Evolutionary conservation across 352 stramenopile species (phyloP), one percentile per base, ranked within the genome.

Genomic region (Globisporangium abappressorium): DNA sequence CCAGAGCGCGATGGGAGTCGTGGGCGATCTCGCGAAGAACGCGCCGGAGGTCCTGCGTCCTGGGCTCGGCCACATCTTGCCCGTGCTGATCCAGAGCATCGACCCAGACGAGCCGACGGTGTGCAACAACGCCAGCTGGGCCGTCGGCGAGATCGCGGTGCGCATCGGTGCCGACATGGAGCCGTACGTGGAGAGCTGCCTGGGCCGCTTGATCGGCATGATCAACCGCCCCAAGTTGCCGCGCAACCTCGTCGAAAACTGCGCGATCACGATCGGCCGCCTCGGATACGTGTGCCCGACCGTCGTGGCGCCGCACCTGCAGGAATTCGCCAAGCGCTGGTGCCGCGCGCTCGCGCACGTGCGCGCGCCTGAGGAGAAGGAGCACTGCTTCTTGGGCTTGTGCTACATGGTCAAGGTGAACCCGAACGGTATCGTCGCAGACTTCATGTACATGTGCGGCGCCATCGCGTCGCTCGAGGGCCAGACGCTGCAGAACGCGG

Each of bases 71-170:
- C 81, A 93, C 43, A 80, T 95, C 47, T 59, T 96, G 43, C 89
- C 89, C 8, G 87, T 94, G 49, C 76, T 97, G 15, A 93, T 97
- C 61, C 75, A 93, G 57, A 97, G 93, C 72, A 93, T 97, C 36
- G 82, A 97, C 61, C 84, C 89, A 0, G 87, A 96, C 62, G 79
- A 91, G 65, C 86, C 90, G 46, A 95, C 86, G 7, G 91, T 97
- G 60, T 97, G 91, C 85, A 97, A 97, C 79, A 97, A 97, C 71
- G 91, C 91, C 51, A 97, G 89, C 66, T 97, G 91, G 91, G 93
- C 91, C 34, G 84, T 97, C 14, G 91, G 91, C 12, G 91, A 97
- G 73, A 95, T 97, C 65, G 88, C 91, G 8, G 78, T 96, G 38
- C 87, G 91, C 57, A 89, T 94, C 24, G 87, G 86, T 24, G 73